Conservation (phyloP, 73 alveolate species). For the Tetrahymena elliotti region DNA sequence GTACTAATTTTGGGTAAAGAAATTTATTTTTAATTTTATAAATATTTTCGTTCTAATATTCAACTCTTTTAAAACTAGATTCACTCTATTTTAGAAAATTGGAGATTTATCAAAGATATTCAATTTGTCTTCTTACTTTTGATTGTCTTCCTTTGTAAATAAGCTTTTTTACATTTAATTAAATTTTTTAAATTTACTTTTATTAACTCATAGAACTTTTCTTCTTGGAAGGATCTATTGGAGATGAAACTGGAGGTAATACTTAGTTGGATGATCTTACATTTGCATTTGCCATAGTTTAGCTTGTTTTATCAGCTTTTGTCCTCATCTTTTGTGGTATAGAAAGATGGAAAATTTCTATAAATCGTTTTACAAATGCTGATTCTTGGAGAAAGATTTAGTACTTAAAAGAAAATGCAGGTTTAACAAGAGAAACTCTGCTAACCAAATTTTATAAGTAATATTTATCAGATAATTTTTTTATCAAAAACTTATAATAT, state of each 20-base stretch:
- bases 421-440: slow-evolving; percentile 2
- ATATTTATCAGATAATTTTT: not conserved
- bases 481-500: not conserved
- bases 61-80: not conserved
- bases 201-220: not conserved
- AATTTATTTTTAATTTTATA: not conserved
- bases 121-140: slow-evolving; percentile 6
- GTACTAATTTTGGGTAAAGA: not conserved
- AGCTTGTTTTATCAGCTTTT: slow-evolving; percentile 3
- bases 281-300: not conserved
- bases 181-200: not conserved
- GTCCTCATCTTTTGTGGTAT: slow-evolving; percentile 34
- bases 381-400: not conserved
- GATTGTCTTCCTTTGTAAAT: slow-evolving; percentile 3
- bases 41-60: not conserved
- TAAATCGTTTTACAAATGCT: slow-evolving; percentile 5
- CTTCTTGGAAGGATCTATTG: not conserved
- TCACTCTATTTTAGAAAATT: not conserved
- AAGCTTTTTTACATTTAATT: not conserved
- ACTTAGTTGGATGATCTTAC: not conserved
- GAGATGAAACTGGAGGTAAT: not conserved
- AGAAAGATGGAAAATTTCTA: slow-evolving; percentile 40
- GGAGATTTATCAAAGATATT: slow-evolving; percentile 35
- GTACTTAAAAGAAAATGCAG: slow-evolving; percentile 33
- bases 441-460: not conserved